These are phyloP conservation scores for Citrus mangshanensis DNA, from an alignment of 345 rosid species.

Conservation along the genomic window DNA sequence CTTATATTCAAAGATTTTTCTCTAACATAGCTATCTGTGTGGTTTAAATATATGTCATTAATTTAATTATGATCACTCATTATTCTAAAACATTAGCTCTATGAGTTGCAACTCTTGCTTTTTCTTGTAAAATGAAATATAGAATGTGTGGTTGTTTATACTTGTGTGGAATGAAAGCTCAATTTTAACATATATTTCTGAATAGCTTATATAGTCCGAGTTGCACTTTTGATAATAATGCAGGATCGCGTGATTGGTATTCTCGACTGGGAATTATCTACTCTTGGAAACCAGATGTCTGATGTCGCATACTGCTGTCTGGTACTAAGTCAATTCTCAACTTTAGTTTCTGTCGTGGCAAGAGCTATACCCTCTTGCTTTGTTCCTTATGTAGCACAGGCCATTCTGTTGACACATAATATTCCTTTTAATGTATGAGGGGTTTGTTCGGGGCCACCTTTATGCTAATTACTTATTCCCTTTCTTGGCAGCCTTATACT, in stretches of 20 bases:
- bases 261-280: conserved; percentile 96
- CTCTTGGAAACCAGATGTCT: conserved; percentile 96
- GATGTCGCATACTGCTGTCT: conserved; percentile 84
- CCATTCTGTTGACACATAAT: neutral
- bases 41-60: neutral
- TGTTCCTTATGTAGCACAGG: neutral
- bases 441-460: neutral
- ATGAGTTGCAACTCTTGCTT: neutral
- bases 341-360: conserved; percentile 11
- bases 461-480: conserved; percentile 3
- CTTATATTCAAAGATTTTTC: neutral
- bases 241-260: conserved; percentile 94
- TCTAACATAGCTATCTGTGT: neutral
- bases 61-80: neutral
- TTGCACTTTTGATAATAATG: conserved; percentile 6
- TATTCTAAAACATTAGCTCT: neutral
- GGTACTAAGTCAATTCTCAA: conserved; percentile 46
- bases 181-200: neutral
- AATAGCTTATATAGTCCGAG: neutral
- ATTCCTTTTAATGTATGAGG: neutral
- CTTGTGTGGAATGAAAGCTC: neutral
- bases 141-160: neutral
- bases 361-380: neutral
- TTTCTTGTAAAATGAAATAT: neutral
- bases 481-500: conserved; percentile 58